Conservation (phyloP, 2,329 filamentous ascomycete species). For the Colletotrichum navitas region DNA sequence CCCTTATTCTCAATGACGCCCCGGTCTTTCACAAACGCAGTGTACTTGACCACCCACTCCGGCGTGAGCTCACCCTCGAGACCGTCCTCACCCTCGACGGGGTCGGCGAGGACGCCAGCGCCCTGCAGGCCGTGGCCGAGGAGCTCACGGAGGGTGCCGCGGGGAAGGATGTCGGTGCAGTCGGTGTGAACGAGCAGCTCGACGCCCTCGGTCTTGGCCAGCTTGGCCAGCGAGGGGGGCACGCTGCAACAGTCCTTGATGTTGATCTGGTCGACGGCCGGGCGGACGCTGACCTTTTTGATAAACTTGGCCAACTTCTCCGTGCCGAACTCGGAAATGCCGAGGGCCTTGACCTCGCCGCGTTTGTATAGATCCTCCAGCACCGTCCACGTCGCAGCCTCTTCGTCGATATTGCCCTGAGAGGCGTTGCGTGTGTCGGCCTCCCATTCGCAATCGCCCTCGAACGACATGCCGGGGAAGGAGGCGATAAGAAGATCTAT, state of each 20-base stretch:
- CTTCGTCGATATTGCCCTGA: slow-evolving; percentile 76
- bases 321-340: slow-evolving; percentile 91
- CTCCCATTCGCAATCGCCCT: slow-evolving; percentile 89
- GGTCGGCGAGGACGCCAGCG: slow-evolving; percentile 79
- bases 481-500: slow-evolving; percentile 93
- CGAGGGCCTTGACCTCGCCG: slow-evolving; percentile 80
- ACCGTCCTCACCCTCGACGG: slow-evolving; percentile 64
- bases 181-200: slow-evolving; percentile 95
- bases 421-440: slow-evolving; percentile 72
- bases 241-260: slow-evolving; percentile 96
- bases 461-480: slow-evolving; percentile 93
- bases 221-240: slow-evolving; percentile 84
- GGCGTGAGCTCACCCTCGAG: slow-evolving; percentile 84
- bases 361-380: slow-evolving; percentile 80
- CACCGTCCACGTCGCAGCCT: slow-evolving; percentile 76
- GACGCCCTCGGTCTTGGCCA: slow-evolving; percentile 86
- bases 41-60: slow-evolving; percentile 98
- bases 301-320: slow-evolving; percentile 85
- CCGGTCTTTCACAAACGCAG: slow-evolving; percentile 89
- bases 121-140: slow-evolving; percentile 79
- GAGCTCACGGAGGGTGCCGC: slow-evolving; percentile 86
- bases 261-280: slow-evolving; percentile 95
- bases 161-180: slow-evolving; percentile 89
- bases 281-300: slow-evolving; percentile 75
- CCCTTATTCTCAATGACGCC: slow-evolving; percentile 99